These are phyloP conservation scores for Claviceps paspali DNA, from an alignment of 2,329 filamentous ascomycete genomes.

Conservation along the genomic window DNA sequence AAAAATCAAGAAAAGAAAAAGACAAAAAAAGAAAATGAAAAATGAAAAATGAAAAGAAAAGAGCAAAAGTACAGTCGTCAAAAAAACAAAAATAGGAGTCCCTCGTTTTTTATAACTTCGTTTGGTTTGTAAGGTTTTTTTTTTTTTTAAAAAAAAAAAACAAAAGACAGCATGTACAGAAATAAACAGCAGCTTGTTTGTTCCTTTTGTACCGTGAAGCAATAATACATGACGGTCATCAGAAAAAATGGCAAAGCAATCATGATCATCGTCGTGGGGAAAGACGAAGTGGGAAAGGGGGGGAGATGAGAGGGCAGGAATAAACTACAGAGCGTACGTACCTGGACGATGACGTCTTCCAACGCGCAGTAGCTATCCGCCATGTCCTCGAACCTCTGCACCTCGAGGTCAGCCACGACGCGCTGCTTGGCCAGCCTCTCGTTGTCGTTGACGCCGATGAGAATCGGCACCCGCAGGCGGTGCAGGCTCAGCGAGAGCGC, in stretches of 20 bases:
- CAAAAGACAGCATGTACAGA: not conserved
- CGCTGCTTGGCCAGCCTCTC: conserved; percentile 54
- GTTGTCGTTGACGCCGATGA: conserved; percentile 60
- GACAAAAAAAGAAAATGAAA: not conserved
- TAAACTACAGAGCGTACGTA: too few species aligned
- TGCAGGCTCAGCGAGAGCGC: conserved; percentile 31
- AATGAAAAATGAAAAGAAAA: not conserved
- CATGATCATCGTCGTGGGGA: too few species aligned
- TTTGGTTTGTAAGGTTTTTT: not conserved
- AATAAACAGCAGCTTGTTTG: too few species aligned
- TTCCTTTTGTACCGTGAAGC: too few species aligned
- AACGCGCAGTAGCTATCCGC: conserved; percentile 38
- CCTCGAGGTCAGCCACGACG: conserved; percentile 44
- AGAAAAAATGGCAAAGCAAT: too few species aligned
- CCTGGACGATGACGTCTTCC: conserved; percentile 47
- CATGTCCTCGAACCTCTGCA: conserved; percentile 35
- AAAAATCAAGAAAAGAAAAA: not conserved
- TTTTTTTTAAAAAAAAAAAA: not conserved
- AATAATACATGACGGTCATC: too few species aligned
- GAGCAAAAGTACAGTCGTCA: not conserved
- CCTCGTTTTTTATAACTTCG: too few species aligned
- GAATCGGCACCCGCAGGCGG: conserved; percentile 45
- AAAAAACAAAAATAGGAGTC: too few species aligned
- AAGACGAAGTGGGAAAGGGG: too few species aligned
- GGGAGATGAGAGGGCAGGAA: too few species aligned